Base-by-base conservation (phyloP, 768 basidiomycete genomes). In the Phylloporus scabripes region DNA sequence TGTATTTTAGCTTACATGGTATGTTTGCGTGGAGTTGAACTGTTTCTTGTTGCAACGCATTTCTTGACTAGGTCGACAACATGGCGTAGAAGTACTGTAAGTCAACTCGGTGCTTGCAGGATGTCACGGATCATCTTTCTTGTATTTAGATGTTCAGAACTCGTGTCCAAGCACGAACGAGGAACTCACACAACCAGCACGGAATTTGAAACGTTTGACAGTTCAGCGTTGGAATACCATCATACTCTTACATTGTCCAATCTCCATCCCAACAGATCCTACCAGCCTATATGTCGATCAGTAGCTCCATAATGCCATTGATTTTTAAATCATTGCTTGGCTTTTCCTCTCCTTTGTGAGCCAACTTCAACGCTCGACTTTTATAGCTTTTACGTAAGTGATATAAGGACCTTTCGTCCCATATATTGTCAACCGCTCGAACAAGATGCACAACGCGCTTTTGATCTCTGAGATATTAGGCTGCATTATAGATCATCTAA, bases 1-100 rank as follows among this genome's bases (percentile, higher is more conserved):
- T 58, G 59, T 63, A 58, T 51, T 38, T 45, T 47, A 43, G 37
- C 10, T 43, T 50, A 23, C 40, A 48, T 48, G 20, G 36, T 49
- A 39, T 24, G 11, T 50, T 45, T 15, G 21, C 23, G 49, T 33
- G 46, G 44, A 50, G 14, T 47, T 23, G 31, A 17, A 6, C 4
- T 29, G 23, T 17, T 45, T 23, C 4, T 39, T 39, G 14, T 34
- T 33, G 15, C 32, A 33, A 33, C 31, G 11, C n/a, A 12, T 32
- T 32, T 14, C 1, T 32, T 32, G 31, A 32, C 21, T 23, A 23
- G 21, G 21, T n/a, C n/a, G n/a, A n/a, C n/a, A n/a, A 26, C 7
- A 7, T 6, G 24, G 24, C 7, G 24, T 26, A 26, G 24, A 26
- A 26, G n/a, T n/a, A n/a, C n/a, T n/a, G n/a, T n/a, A n/a, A 6